Conservation (phyloP, 202 grass and related monocot genomes). For the Zoysia matrella region DNA sequence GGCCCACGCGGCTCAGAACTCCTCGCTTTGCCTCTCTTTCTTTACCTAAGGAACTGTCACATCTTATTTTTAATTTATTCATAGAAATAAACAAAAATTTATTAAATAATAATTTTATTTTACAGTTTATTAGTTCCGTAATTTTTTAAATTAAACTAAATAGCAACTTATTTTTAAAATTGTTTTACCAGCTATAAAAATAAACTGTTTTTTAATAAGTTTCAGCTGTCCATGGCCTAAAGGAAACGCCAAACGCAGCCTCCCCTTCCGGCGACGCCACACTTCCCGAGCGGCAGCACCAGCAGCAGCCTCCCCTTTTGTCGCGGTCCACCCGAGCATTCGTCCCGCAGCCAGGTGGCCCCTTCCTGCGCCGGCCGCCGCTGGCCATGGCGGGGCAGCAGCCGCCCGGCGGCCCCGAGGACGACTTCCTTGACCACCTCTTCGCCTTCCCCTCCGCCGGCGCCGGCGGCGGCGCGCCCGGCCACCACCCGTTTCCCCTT, state of each 20-base stretch:
- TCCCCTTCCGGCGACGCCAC: neutral
- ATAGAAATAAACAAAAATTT: too few relatives aligned
- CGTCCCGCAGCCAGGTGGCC: conserved; percentile 8
- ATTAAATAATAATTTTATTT: too few relatives aligned
- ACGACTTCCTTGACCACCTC: conserved; percentile 88
- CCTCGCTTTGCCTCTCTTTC: too few relatives aligned
- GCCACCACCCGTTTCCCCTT: conserved; percentile 62
- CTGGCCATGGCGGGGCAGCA: conserved; percentile 54
- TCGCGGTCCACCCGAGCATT: conserved; percentile 27
- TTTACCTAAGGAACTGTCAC: too few relatives aligned
- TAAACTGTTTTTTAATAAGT: too few relatives aligned
- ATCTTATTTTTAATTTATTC: too few relatives aligned
- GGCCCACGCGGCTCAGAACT: too few relatives aligned
- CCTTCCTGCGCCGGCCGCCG: neutral
- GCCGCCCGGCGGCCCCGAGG: conserved; percentile 55
- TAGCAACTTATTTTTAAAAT: too few relatives aligned
- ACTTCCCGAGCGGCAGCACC: neutral
- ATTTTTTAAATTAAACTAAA: too few relatives aligned
- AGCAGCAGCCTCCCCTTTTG: neutral
- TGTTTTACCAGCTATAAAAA: too few relatives aligned
- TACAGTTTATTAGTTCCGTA: too few relatives aligned
- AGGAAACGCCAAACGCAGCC: conserved; percentile 30
- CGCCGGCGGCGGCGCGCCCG: neutral
- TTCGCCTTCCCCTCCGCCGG: conserved; percentile 46
- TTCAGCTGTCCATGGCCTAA: neutral